Evolutionary conservation across 202 grass and related monocot genomes (phyloP).

Genomic region (Panicum hallii): DNA sequence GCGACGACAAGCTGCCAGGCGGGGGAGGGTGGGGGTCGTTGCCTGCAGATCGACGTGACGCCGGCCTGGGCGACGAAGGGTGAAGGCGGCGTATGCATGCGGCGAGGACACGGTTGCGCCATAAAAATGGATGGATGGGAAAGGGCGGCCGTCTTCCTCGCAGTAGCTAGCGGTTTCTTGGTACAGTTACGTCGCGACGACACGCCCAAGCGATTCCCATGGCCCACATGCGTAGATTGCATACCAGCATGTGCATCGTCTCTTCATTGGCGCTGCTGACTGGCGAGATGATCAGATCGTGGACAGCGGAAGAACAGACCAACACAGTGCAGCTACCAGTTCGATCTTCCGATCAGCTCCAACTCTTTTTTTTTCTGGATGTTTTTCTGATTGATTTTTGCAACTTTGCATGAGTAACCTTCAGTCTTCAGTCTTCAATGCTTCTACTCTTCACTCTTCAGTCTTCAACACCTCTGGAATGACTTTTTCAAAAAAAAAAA

Average conservation of each 20-base stretch:
- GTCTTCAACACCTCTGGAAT: background rate
- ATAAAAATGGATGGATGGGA: background rate
- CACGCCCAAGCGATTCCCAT: background rate
- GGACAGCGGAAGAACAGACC: background rate
- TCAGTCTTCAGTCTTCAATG: background rate
- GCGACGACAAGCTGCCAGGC: background rate
- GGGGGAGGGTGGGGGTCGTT: too few relatives aligned
- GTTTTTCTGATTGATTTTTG: too few relatives aligned
- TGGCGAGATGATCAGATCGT: background rate
- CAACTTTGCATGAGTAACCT: background rate
- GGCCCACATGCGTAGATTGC: background rate
- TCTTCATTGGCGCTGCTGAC: background rate
- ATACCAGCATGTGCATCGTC: background rate
- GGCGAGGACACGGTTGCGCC: constrained; percentile 2
- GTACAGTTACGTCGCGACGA: background rate
- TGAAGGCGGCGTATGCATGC: background rate
- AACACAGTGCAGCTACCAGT: background rate
- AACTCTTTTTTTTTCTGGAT: too few relatives aligned
- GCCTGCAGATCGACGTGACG: background rate
- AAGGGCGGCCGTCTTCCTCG: background rate
- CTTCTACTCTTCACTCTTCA: too few relatives aligned
- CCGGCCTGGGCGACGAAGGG: background rate
- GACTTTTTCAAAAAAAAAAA: too few relatives aligned
- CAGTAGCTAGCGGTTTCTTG: background rate
- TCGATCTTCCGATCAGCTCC: background rate